Evolutionary conservation across 352 stramenopile species (phyloP), one percentile per base, ranked within the genome.

Genomic region (Sclerospora graminicola): DNA sequence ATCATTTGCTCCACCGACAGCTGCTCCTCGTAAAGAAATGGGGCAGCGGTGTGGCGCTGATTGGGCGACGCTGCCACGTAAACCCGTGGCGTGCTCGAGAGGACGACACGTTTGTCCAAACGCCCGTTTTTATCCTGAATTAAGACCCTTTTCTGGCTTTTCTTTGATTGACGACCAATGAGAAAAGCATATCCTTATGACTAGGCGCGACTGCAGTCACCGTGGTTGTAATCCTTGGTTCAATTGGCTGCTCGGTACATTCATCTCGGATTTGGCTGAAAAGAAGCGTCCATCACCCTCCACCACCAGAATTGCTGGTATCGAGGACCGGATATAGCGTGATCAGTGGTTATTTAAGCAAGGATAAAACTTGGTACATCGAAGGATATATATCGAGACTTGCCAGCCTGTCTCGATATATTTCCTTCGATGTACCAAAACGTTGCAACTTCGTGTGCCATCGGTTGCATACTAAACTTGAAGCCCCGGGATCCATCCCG

Each of bases 51-150:
- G 26, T 13, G 13, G 32, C 48, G 42, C 21, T 53, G 54, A 64
- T 64, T 64, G 55, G 55, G 29, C 30, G 10, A 14, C 5, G 20
- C 6, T 57, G 51, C 51, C 56, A 64, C 55, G 55, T 60, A 41
- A 51, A 60, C 6, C 51, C 35, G 23, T 60, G 44, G 59, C 54
- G 27, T 54, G 30, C 49, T 51, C 33, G 29, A 31, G 15, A 16
- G 29, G 30, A 42, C 50, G 24, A 35, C 46, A 33, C 20, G 38
- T 4, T 24, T 57, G 46, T 31, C 13, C 29, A 8, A 8, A n/a
- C 11, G n/a, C 21, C 16, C 18, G 16, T 43, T 32, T 44, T 41
- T 35, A 32, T 13, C n/a, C n/a, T 11, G 6, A 1, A 16, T 24
- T 18, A 20, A 1, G 32, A 8, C 23, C 28, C n/a, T 16, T 18